A percentile compares a stretch with the other conserved stretches of the same genome.
Conservation (phyloP, 257 asterid species). For the Petunia axillaris region DNA sequence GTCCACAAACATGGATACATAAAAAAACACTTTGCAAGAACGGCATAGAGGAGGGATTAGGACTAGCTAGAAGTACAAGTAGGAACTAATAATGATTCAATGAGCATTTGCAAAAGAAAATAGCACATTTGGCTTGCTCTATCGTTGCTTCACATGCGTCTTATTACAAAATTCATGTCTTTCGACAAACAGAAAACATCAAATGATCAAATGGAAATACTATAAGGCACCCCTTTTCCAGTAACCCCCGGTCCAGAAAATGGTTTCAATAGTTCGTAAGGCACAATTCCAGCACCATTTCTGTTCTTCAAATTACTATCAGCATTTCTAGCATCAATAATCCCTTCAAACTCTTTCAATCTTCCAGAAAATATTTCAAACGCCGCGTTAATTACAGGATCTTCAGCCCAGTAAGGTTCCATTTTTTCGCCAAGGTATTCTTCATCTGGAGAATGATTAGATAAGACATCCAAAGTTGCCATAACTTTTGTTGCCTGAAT, state of each 20-base stretch:
- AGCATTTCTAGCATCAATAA: constrained; percentile 58
- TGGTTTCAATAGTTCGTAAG: constrained; percentile 73
- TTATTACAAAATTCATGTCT: too few species aligned
- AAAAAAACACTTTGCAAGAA: too few species aligned
- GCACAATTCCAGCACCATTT: constrained; percentile 72
- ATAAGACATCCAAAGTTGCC: constrained; percentile 63
- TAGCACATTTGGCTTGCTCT: too few species aligned
- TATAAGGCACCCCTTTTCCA: constrained; percentile 69
- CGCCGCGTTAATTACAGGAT: constrained; percentile 47
- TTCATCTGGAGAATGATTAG: constrained; percentile 83
- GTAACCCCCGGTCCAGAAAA: constrained; percentile 70
- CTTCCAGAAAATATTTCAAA: constrained; percentile 53
- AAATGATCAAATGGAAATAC: constrained; percentile 62
- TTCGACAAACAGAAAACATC: too few species aligned
- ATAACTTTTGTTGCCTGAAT: constrained; percentile 55
- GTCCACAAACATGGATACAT: too few species aligned
- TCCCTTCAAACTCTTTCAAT: constrained; percentile 68
- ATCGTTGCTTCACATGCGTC: too few species aligned
- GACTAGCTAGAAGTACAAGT: too few species aligned
- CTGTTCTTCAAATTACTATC: constrained; percentile 45
- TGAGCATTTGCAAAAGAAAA: too few species aligned
- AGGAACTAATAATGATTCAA: too few species aligned
- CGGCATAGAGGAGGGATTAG: too few species aligned
- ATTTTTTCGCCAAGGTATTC: constrained; percentile 60
- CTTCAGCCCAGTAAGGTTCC: constrained; percentile 49